These are phyloP conservation scores for Penicillium herquei DNA, from an alignment of 495 filamentous ascomycete species.

Conservation along the genomic window DNA sequence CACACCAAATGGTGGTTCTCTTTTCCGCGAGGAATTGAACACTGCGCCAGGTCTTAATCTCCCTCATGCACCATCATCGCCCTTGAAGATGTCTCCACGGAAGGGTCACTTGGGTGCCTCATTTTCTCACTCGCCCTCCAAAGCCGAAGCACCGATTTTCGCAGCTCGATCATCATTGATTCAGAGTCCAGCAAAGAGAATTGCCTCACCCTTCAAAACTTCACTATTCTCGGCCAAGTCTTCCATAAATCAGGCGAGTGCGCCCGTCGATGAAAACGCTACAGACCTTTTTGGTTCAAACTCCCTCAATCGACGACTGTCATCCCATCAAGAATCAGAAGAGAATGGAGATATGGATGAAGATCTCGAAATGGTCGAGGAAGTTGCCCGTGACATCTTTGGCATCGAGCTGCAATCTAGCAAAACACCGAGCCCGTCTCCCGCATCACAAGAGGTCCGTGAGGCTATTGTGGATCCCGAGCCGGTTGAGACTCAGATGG, in stretches of 20 bases:
- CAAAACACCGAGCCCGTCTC: constrained; percentile 9
- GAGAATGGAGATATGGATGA: constrained; percentile 4
- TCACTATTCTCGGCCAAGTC: constrained; percentile 21
- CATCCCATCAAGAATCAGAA: background rate
- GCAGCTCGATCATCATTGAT: constrained; percentile 36
- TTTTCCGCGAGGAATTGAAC: constrained; percentile 19
- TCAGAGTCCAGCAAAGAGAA: constrained; percentile 43
- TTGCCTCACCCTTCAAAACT: constrained; percentile 39
- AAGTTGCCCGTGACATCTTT: constrained; percentile 29
- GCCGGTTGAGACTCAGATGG: background rate
- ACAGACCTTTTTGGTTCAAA: background rate
- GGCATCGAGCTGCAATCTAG: constrained; percentile 21
- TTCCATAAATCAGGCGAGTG: background rate
- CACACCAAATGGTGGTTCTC: constrained; percentile 29
- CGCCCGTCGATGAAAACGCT: background rate
- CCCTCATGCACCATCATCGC: constrained; percentile 27
- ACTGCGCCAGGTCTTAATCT: constrained; percentile 27
- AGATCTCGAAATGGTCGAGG: constrained; percentile 25
- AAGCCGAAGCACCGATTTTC: constrained; percentile 32
- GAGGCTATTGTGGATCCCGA: constrained; percentile 2
- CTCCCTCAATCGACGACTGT: background rate
- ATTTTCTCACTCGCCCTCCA: constrained; percentile 28
- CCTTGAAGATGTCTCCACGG: constrained; percentile 46
- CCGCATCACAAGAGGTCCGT: background rate
- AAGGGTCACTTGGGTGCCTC: constrained; percentile 40